These are phyloP conservation scores for Solanum sejunctum DNA, from an alignment of 257 asterid species.

Conservation along the genomic window DNA sequence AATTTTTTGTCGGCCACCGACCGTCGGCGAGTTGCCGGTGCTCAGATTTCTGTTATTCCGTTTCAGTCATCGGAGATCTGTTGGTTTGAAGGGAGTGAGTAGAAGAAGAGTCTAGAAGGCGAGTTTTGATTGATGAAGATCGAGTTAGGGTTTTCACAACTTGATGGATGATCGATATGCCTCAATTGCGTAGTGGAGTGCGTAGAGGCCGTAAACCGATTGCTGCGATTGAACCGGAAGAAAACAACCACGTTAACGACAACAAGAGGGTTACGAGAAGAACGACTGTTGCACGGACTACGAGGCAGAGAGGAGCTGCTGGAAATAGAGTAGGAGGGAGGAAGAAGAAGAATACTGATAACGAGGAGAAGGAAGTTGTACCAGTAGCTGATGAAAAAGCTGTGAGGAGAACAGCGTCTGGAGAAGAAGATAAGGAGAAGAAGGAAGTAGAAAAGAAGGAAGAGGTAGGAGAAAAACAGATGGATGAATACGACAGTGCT, in stretches of 20 bases:
- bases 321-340: not conserved
- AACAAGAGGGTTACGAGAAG: not conserved
- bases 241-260: not conserved
- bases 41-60: not conserved
- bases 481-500: slow-evolving; percentile 23
- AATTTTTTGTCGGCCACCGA: not conserved
- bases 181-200: slow-evolving; percentile 46
- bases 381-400: slow-evolving; percentile 10
- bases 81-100: not conserved
- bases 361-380: slow-evolving; percentile 2
- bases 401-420: slow-evolving; percentile 11
- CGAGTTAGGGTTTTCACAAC: not conserved
- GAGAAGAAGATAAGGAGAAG: not conserved
- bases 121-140: slow-evolving; percentile 11
- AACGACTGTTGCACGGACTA: not conserved
- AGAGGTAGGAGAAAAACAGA: slow-evolving; percentile 14
- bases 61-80: slow-evolving; percentile 8
- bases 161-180: slow-evolving; percentile 28
- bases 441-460: slow-evolving; percentile 1
- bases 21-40: not conserved
- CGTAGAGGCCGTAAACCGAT: slow-evolving; percentile 30
- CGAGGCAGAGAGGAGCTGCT: not conserved
- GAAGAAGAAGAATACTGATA: not conserved
- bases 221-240: not conserved
- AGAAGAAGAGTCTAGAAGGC: not conserved